Conservation (phyloP, 2,329 filamentous ascomycete species). For the Ceratocystis albifundus region DNA sequence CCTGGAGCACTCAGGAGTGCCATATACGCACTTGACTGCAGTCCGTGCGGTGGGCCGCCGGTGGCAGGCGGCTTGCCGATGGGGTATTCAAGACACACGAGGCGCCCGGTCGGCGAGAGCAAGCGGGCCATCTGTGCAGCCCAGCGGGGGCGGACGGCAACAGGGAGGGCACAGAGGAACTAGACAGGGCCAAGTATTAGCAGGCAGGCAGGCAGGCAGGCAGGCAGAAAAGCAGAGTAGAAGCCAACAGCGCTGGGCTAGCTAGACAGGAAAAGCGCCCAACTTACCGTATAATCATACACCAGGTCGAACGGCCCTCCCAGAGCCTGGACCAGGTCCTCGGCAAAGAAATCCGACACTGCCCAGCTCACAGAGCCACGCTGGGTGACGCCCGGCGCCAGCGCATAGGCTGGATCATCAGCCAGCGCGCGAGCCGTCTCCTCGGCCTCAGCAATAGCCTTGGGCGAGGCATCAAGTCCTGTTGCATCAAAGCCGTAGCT, state of each 20-base stretch:
- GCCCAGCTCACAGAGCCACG: slow-evolving; percentile 46
- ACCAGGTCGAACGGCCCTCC: slow-evolving; percentile 51
- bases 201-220: too few relatives aligned
- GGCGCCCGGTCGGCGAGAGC: slow-evolving; percentile 38
- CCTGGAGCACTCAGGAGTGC: slow-evolving; percentile 61
- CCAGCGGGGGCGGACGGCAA: slow-evolving; percentile 42
- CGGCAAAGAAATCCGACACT: slow-evolving; percentile 54
- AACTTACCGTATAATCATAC: slow-evolving; percentile 50
- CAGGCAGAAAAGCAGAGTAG: too few relatives aligned
- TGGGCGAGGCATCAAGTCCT: slow-evolving; percentile 56
- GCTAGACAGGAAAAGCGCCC: not conserved
- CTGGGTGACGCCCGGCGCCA: slow-evolving; percentile 32
- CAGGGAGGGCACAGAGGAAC: slow-evolving; percentile 54
- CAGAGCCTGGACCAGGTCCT: slow-evolving; percentile 42
- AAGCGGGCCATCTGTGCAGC: slow-evolving; percentile 41
- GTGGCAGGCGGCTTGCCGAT: slow-evolving; percentile 54
- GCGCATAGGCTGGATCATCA: slow-evolving; percentile 35
- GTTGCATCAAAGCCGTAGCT: slow-evolving; percentile 65
- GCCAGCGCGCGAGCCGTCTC: slow-evolving; percentile 34
- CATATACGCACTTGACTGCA: slow-evolving; percentile 57
- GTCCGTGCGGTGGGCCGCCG: slow-evolving; percentile 61
- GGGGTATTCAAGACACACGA: slow-evolving; percentile 66
- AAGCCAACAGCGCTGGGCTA: not conserved
- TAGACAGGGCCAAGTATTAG: slow-evolving; percentile 26
- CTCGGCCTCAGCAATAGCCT: slow-evolving; percentile 37